Base-by-base conservation (phyloP, 78 protist genomes). In the Anaeramoeba flamelloides region DNA sequence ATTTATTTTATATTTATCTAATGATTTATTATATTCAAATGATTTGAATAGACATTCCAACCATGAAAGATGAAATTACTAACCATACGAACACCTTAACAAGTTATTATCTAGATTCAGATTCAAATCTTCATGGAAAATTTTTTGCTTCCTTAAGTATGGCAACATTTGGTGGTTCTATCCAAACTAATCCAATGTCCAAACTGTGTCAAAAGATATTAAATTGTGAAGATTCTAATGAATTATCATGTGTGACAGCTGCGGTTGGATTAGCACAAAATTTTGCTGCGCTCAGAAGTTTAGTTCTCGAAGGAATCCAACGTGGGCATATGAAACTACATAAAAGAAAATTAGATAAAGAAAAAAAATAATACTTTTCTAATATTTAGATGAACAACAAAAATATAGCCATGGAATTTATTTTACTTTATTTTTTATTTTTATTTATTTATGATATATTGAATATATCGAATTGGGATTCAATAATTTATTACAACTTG, bases 221-320 rank as follows among this genome's bases (percentile, higher is more conserved):
- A 17, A 17, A 53, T 53, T 53, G 69, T 17, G 17, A 53, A 53
- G 17, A 53, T 53, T 53, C 2, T 39, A 30, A n/a, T 0, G 83
- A 74, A 36, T 32, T 82, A 33, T 41, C 82, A 26, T 17, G 30
- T 81, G 75, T 83, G 2, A n/a, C 77, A 64, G 83, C 41, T 82
- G 26, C 86, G 4, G 86, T 83, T 40, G 86, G 86, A 4, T 76
- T 83, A 2, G 86, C 86, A 3, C 86, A 83, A 41, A 83, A 83
- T 39, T 79, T 83, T 74, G 80, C 75, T 12, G 86, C 86, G 36
- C 34, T 83, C 38, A 22, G 77, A 8, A 0, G 82, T 2, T 38
- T 83, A 34, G 86, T 77, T 3, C 38, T 74, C 1, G 86, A 53
- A 31, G 86, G 86, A 3, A 83, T 83, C 38, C 86, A 83, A 40